Conservation (phyloP, 1,284 basidiomycete genomes). For the Coniferiporia sulphurascens region DNA sequence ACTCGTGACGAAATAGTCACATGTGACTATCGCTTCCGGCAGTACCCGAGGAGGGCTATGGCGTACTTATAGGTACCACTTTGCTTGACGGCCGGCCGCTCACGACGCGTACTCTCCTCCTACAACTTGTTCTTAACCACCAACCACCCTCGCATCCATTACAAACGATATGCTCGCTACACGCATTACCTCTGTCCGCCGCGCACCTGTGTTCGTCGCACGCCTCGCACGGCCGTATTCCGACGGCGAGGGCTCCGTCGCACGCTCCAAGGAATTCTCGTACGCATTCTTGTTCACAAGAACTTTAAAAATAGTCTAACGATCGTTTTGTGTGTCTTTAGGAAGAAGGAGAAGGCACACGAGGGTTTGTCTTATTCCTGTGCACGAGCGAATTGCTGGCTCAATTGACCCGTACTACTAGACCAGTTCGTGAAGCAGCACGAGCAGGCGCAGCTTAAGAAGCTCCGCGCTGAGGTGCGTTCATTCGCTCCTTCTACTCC, state of each 20-base stretch:
- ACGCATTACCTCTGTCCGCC: constrained; percentile 8
- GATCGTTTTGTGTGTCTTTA: constrained; percentile 26
- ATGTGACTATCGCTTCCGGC: neutral
- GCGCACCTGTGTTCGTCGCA: constrained; percentile 4
- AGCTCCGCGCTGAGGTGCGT: constrained; percentile 52
- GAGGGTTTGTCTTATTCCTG: constrained; percentile 42
- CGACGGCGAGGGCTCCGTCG: constrained; percentile 16
- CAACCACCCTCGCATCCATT: neutral
- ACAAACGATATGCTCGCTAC: constrained; percentile 13
- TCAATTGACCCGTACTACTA: constrained; percentile 26
- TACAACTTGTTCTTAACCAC: constrained; percentile 3
- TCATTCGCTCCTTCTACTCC: neutral
- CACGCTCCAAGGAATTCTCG: constrained; percentile 21
- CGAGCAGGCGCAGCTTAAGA: constrained; percentile 50
- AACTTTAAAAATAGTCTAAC: neutral
- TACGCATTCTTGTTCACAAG: neutral
- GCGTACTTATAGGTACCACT: neutral
- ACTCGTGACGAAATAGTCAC: neutral
- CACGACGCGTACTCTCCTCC: neutral
- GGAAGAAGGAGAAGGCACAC: constrained; percentile 70
- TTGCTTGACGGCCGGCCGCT: neutral
- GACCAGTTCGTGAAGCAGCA: constrained; percentile 57
- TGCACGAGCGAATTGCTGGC: neutral
- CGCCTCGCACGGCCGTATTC: constrained; percentile 14
- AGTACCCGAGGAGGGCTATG: neutral